Conservation (phyloP, 805 yeast species). For the Candida glaebosa region DNA sequence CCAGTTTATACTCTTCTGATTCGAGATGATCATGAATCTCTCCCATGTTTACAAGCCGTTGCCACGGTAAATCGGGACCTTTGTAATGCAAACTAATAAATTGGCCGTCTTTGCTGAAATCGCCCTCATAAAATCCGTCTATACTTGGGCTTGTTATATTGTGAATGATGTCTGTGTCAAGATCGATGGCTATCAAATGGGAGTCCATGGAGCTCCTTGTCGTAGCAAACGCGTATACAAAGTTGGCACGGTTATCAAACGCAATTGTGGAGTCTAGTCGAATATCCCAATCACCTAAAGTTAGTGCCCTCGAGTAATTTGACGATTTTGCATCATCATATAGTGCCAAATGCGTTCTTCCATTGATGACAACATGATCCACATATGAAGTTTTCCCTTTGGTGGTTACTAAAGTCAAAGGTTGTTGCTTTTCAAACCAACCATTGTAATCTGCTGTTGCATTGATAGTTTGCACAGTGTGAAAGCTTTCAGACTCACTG, state of each 20-base stretch:
- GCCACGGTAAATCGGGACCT: constrained; percentile 82
- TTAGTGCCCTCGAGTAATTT: constrained; percentile 43
- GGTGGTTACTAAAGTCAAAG: constrained; percentile 14
- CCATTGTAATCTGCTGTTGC: constrained; percentile 45
- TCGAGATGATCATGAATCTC: constrained; percentile 15
- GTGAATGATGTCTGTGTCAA: constrained; percentile 32
- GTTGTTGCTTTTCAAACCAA: constrained; percentile 53
- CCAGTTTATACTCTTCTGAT: constrained; percentile 7
- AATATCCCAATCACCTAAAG: constrained; percentile 82
- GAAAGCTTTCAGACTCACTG: constrained; percentile 26
- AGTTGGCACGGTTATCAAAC: constrained; percentile 41
- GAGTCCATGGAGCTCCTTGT: constrained; percentile 75
- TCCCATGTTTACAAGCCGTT: constrained; percentile 52
- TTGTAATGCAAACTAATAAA: constrained; percentile 60
- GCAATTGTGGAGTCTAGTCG: constrained; percentile 58
- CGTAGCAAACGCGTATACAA: constrained; percentile 64
- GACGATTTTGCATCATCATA: constrained; percentile 56
- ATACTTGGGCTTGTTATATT: constrained; percentile 47
- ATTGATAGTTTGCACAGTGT: constrained; percentile 31
- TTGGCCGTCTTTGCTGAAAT: constrained; percentile 73
- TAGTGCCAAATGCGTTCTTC: constrained; percentile 71
- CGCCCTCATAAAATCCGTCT: constrained; percentile 62
- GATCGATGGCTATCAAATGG: constrained; percentile 65
- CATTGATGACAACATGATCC: constrained; percentile 59
- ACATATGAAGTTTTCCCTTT: constrained; percentile 47